Percentiles rank a stretch among this genome's conserved stretches.
These are phyloP conservation scores for Leptographium radiaticola DNA, from an alignment of 2,329 filamentous ascomycete species.

Conservation along the genomic window DNA sequence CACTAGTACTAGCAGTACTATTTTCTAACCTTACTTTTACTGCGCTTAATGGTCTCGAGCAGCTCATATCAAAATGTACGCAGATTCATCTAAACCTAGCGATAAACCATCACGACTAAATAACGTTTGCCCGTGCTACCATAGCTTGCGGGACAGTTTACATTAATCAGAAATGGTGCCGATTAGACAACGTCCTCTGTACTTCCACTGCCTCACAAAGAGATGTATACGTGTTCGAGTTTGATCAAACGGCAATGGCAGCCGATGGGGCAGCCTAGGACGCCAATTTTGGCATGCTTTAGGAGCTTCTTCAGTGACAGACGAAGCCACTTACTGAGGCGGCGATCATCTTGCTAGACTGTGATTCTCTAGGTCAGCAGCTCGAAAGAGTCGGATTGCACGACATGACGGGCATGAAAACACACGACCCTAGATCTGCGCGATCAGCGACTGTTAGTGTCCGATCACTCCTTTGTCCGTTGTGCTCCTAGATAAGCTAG, in stretches of 20 bases:
- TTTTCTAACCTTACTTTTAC: too few species aligned
- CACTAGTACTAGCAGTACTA: too few species aligned
- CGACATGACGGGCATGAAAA: neutral
- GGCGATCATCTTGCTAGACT: neutral
- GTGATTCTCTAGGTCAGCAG: neutral
- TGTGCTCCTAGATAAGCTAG: neutral
- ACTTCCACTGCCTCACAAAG: neutral
- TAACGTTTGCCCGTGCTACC: neutral
- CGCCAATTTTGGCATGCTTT: neutral
- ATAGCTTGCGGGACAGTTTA: neutral
- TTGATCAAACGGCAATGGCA: neutral
- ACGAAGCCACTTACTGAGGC: neutral
- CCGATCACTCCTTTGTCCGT: neutral
- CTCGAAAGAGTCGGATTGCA: neutral
- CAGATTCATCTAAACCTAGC: neutral
- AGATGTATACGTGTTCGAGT: neutral
- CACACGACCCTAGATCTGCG: neutral
- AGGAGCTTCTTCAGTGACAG: neutral
- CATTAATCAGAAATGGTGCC: conserved; percentile 1
- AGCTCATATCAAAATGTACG: neutral
- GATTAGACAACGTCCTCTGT: neutral
- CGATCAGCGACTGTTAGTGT: neutral
- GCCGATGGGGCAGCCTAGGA: neutral
- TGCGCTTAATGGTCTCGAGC: neutral
- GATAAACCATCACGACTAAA: neutral